phyloP scores from a whole-genome alignment of 2,329 filamentous ascomycete species.

The Fusarium guadeloupense region DNA sequence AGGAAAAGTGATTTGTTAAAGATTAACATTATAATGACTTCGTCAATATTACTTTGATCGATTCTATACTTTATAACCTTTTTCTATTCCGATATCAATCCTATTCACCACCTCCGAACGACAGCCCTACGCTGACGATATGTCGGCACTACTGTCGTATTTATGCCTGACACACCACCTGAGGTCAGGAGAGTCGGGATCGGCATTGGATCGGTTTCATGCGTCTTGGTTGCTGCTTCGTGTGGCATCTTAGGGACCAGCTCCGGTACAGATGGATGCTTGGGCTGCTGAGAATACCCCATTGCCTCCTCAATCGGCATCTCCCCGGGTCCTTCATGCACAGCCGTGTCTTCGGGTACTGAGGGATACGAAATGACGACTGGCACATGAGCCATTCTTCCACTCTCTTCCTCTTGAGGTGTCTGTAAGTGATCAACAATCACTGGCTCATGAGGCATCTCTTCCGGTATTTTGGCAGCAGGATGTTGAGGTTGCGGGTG shows the following conservation, averaged over 20 bases:
- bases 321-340: neutral
- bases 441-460: neutral
- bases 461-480: neutral
- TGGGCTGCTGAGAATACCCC: neutral
- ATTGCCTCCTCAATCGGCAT: slow-evolving; percentile 4
- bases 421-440: neutral
- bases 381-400: neutral
- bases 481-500: neutral
- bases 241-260: neutral
- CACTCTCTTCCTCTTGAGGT: neutral
- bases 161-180: slow-evolving; percentile 3
- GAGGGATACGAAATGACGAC: neutral
- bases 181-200: slow-evolving; percentile 5
- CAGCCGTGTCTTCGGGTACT: neutral
- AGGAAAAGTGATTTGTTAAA: no score
- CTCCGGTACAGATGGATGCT: neutral
- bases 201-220: neutral
- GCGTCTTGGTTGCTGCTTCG: neutral
- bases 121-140: slow-evolving; percentile 19
- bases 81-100: no score
- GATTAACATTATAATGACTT: no score
- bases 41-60: no score
- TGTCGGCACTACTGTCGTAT: neutral
- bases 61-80: no score
- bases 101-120: slow-evolving; percentile 20